Evolutionary conservation across 768 basidiomycete species (phyloP).

Genomic region (Imleria badia): DNA sequence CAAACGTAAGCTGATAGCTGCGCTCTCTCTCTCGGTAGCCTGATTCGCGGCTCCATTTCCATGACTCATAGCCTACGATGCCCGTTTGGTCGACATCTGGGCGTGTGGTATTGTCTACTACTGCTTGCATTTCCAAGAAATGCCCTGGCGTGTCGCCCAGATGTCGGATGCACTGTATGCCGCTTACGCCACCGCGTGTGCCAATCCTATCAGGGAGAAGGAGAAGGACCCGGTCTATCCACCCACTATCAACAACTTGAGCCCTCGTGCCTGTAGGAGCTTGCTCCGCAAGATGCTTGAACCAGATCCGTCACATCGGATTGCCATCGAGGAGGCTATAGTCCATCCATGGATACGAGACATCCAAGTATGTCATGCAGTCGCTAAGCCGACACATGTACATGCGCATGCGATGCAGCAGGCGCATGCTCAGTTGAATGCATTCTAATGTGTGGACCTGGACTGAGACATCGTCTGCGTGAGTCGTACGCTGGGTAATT

Average conservation of each 20-base stretch:
- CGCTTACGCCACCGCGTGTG: constrained; percentile 57
- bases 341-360: constrained; percentile 74
- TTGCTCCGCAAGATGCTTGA: constrained; percentile 94
- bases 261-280: constrained; percentile 78
- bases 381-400: constrained; percentile 62
- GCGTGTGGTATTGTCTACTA: constrained; percentile 97
- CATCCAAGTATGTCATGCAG: constrained; percentile 81
- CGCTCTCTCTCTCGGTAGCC: constrained; percentile 37
- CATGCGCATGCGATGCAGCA: constrained; percentile 68
- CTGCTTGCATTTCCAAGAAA: constrained; percentile 96
- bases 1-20: constrained; percentile 75
- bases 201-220: constrained; percentile 29
- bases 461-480: neutral
- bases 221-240: constrained; percentile 36
- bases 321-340: constrained; percentile 78
- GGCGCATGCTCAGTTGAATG: constrained; percentile 45
- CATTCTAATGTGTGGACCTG: constrained; percentile 4
- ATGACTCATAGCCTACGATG: constrained; percentile 79
- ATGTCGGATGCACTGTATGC: constrained; percentile 76
- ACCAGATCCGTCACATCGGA: constrained; percentile 80
- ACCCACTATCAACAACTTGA: constrained; percentile 84
- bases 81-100: constrained; percentile 97
- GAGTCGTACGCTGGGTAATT: neutral
- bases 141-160: constrained; percentile 97
- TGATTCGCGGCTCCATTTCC: constrained; percentile 29